Conservation (phyloP, 371 early-diverging fungal species). For the Cladochytrium tenue region DNA sequence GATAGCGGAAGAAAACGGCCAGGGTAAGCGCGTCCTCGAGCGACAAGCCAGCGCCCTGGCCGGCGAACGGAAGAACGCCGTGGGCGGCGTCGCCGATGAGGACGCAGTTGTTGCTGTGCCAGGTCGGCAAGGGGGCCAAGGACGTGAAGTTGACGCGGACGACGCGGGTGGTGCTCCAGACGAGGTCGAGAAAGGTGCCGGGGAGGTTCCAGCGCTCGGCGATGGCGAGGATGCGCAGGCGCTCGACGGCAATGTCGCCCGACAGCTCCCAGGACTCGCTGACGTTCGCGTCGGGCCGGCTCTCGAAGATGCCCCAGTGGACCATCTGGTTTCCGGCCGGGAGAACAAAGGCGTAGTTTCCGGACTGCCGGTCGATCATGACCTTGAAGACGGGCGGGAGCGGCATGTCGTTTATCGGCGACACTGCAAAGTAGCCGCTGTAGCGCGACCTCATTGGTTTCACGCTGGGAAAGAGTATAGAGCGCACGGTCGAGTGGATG, state of each 20-base stretch:
- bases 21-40: conserved; percentile 21
- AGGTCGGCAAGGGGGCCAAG: background rate
- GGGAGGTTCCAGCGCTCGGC: background rate
- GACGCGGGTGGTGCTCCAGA: background rate
- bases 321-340: background rate
- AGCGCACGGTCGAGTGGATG: conserved; percentile 11
- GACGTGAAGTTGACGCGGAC: background rate
- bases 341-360: background rate
- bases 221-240: background rate
- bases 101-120: background rate
- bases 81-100: conserved; percentile 25
- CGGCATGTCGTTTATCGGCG: background rate
- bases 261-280: background rate
- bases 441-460: background rate
- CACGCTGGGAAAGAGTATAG: background rate
- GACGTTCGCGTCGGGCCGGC: background rate
- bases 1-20: background rate
- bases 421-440: background rate
- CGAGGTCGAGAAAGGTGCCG: background rate
- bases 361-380: background rate
- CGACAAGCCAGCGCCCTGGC: conserved; percentile 26
- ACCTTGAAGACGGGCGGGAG: background rate
- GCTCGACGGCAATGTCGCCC: background rate
- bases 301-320: background rate
- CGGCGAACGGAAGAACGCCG: conserved; percentile 22